Base-by-base conservation (phyloP, 495 filamentous ascomycete species). In the Aspergillus mulundensis region DNA sequence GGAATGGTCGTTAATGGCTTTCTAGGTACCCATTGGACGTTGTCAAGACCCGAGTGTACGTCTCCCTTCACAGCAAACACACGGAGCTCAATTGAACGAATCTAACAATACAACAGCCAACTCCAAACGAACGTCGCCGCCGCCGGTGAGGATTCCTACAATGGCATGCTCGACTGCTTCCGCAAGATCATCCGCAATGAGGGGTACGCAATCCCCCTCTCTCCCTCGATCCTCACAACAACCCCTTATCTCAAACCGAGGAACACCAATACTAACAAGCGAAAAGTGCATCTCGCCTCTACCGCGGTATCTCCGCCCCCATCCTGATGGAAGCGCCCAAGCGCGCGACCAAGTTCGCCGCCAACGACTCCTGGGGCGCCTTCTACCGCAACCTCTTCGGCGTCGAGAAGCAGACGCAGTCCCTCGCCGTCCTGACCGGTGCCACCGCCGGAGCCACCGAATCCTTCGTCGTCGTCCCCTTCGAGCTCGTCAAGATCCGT, bases 261-360 rank as follows among this genome's bases (percentile, higher is more conserved):
- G 12, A 23, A 51, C 50, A 11, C 25, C 18, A 32, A 25, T 49
- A 53, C 23, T 18, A 42, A 61, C 44, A 32, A n/a, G 46, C 54
- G 43, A 45, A 40, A 28, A 54, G 44, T 40, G 11, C 21, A 71
- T 93, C 89, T 52, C 84, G 93, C 49, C 76, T 98, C 18, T 98
- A 98, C 77, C 89, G 94, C 64, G 94, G 94, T 68, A 98, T 98
- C 70, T 86, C 83, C 25, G 93, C 95, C 14, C 94, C 94, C 19
- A 97, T 98, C 61, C 77, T 97, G 59, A 97, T 98, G 94, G 94
- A 98, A 76, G 94, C 94, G 16, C 94, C 94, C 53, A 98, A 98
- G 83, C 86, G 94, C 70, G 94, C 94, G 8, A 96, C 89, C 74
- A 98, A 98, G 72, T 97, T 98, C 75, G 93, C 94, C 48, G 95